phyloP scores from a whole-genome alignment of 2,329 filamentous ascomycete species.

The Cladorrhinum sp. region DNA sequence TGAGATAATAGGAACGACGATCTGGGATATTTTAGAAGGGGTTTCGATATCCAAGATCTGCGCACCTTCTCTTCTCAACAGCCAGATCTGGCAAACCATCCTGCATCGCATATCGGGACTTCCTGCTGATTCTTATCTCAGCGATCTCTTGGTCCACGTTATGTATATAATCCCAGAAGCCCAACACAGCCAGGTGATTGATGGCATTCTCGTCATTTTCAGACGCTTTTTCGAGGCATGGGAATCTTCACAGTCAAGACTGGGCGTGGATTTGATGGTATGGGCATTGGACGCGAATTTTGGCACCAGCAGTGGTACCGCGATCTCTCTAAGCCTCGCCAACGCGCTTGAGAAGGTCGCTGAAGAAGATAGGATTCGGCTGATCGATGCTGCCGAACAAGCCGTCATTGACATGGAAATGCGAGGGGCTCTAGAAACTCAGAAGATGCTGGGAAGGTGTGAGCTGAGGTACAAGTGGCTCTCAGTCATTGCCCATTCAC shows the following conservation, averaged over 20 bases:
- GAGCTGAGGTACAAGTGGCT: constrained; percentile 29
- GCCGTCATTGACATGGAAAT: constrained; percentile 7
- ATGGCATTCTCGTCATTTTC: constrained; percentile 20
- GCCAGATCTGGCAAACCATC: constrained; percentile 19
- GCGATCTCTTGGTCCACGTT: constrained; percentile 17
- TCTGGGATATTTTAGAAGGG: constrained; percentile 17
- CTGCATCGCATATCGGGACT: constrained; percentile 18
- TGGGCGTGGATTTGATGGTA: background rate
- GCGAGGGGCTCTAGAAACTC: background rate
- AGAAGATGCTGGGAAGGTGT: background rate
- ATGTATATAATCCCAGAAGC: constrained; percentile 14
- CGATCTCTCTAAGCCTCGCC: background rate
- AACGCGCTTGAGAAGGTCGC: background rate
- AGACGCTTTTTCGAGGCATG: constrained; percentile 11
- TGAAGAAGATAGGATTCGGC: background rate
- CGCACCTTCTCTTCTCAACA: constrained; percentile 9
- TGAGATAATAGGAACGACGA: constrained; percentile 10
- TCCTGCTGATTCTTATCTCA: constrained; percentile 18
- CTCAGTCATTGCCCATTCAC: constrained; percentile 26
- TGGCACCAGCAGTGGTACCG: background rate
- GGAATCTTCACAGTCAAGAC: background rate
- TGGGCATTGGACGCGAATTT: background rate
- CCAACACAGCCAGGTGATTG: background rate
- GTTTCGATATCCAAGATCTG: constrained; percentile 18
- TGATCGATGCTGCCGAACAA: constrained; percentile 17